A percentile compares a stretch with the other conserved stretches of the same genome.
Conservation (phyloP, 108 stramenopile genomes). For the Skeletonema grethae region DNA sequence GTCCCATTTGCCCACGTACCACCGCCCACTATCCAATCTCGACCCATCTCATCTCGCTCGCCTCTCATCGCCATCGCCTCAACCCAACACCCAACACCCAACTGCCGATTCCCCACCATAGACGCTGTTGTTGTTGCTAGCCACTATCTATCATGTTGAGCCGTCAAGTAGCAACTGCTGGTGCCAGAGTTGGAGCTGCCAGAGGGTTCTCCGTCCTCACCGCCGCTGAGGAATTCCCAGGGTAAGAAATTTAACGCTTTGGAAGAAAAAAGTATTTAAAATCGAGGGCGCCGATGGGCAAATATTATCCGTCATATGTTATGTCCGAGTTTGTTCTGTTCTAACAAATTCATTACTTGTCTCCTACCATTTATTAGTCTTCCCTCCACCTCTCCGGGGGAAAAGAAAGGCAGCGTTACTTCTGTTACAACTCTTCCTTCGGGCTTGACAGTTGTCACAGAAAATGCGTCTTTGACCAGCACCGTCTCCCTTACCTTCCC, state of each 20-base stretch:
- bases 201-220: constrained; percentile 62
- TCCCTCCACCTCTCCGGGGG: constrained; percentile 59
- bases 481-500: constrained; percentile 87
- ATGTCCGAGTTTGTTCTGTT: constrained; percentile 4
- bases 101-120: background rate
- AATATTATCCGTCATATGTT: background rate
- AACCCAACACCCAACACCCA: background rate
- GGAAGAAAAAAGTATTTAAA: background rate
- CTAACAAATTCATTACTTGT: background rate
- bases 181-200: constrained; percentile 20
- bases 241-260: constrained; percentile 46
- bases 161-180: constrained; percentile 17
- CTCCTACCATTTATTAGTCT: constrained; percentile 38
- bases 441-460: constrained; percentile 80
- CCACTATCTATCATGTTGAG: constrained; percentile 21
- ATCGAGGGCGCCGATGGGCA: background rate
- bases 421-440: constrained; percentile 76
- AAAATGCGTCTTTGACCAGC: constrained; percentile 71
- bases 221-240: constrained; percentile 67
- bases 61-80: too few relatives aligned
- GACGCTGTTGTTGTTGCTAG: background rate
- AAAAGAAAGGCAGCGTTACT: constrained; percentile 62
- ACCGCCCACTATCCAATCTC: too few relatives aligned
- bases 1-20: too few relatives aligned
- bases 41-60: too few relatives aligned